Evolutionary conservation across 805 yeast genomes (phyloP), one percentile per base, ranked within the genome.

Genomic region (Saturnispora dispora): DNA sequence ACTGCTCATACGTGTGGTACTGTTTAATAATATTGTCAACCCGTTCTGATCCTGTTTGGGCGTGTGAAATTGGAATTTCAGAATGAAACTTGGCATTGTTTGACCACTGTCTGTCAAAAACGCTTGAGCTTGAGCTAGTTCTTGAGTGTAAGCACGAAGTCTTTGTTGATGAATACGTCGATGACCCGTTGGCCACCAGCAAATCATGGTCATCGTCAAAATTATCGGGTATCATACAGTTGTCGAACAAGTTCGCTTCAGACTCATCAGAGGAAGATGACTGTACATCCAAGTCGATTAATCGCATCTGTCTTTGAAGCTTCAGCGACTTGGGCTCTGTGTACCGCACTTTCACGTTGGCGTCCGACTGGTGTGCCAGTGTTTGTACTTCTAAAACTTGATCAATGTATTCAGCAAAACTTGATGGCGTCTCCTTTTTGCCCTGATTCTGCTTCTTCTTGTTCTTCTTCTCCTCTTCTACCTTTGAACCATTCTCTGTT

Each of bases 11-110:
- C 51, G 50, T 13, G 53, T 56, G 35, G 58, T 33, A 49, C 45
- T 62, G 67, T 17, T 53, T 58, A 15, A 63, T 63, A 44, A 63
- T 55, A 35, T 61, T 56, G 52, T 63, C 67, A 44, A 63, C 67
- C 25, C 61, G 60, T 47, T 62, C 67, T 25, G 60, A 54, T 11
- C 66, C 67, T 8, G 65, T 63, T 15, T 22, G 32, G 5, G 41
- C 36, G 11, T 45, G 23, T n/a, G 35, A 20, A 6, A 45, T 32
- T 11, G 41, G 36, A 5, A 45, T 45, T 23, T 33, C 41, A 15
- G 36, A 9, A 22, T 45, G 9, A 10, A 45, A 45, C 33, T 45
- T 45, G 23, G 30, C 13, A 23, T 7, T 40, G 44, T 15, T 9
- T 13, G 25, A 18, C 41, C 41, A 45, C n/a, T 32, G 20, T 23